Base-by-base conservation (phyloP, 2,329 filamentous ascomycete species). In the Colletotrichum karsti region DNA sequence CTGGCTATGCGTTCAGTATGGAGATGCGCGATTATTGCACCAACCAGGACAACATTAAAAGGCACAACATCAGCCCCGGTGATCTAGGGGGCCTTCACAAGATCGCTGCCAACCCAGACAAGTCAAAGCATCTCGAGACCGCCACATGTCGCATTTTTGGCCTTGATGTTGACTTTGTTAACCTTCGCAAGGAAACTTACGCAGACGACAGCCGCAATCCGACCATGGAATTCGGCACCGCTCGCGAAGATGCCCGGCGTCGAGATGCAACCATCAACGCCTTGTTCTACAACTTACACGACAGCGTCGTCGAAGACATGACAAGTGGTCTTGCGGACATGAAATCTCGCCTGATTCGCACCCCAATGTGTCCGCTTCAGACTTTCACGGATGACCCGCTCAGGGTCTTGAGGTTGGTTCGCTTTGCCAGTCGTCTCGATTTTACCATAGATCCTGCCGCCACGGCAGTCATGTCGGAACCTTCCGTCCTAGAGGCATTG, bases 331-430 rank as follows among this genome's bases (percentile, higher is more conserved):
- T 97, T 37, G 76, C 87, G 7, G 95, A 98, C 75, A 89, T 98
- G 88, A 78, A 85, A 35, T 82, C 84, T 2, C 88, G 88, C 69
- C 82, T 95, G 55, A 94, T 99, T 71, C 88, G 92, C 60, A 98
- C 96, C 3, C 95, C 95, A 1, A 81, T 98, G 44, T 92, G 94
- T 58, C 95, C 95, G 24, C 90, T 93, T 58, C 92, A 97, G 77
- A 99, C 95, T 0, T 98, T 99, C 81, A 94, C 91, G 77, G 95
- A 98, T 76, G 95, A 98, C 75, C 96, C 96, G 12, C 83, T 99
- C 24, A 88, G 96, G 18, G 92, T 98, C 4, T 82, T 98, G 69
- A 89, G 95, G 53, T 84, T 98, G 58, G 92, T 99, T 55, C 90
- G 96, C 63, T 98, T 99, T 80, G 93, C 95, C 5, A 97, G 93